phyloP scores from a whole-genome alignment of 768 basidiomycete species.

The Xanthoconium purpureum region DNA sequence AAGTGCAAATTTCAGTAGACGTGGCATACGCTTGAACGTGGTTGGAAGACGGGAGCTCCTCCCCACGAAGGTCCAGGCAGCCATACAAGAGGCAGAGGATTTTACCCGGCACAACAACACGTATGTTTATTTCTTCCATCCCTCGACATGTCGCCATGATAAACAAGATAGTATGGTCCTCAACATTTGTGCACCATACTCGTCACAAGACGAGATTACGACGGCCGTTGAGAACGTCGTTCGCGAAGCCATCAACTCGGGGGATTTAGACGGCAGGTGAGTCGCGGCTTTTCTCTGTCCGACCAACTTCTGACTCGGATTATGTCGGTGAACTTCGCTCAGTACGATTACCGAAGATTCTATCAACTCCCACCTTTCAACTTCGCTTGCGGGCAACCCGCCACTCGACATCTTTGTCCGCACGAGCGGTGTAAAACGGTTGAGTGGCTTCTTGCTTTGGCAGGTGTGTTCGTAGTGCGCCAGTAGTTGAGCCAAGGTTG shows the following conservation, averaged over 20 bases:
- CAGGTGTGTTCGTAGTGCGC: too few relatives aligned
- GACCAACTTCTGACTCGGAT: too few relatives aligned
- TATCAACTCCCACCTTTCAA: constrained; percentile 66
- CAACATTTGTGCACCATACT: constrained; percentile 85
- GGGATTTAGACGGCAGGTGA: constrained; percentile 27
- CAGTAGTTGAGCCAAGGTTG: constrained; percentile 65
- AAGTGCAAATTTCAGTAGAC: constrained; percentile 74
- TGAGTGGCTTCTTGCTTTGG: constrained; percentile 24
- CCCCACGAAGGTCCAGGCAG: constrained; percentile 68
- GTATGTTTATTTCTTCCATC: constrained; percentile 37
- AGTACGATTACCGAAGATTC: constrained; percentile 49
- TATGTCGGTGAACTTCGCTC: too few relatives aligned
- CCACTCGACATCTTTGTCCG: constrained; percentile 88
- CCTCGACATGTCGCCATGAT: not conserved
- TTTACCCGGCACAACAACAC: constrained; percentile 72
- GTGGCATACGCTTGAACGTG: constrained; percentile 83
- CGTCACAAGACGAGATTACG: constrained; percentile 88
- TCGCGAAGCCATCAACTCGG: constrained; percentile 31
- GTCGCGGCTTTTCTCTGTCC: too few relatives aligned
- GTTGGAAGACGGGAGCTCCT: constrained; percentile 72
- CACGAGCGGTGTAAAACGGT: constrained; percentile 26
- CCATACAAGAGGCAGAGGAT: constrained; percentile 65
- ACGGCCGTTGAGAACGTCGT: constrained; percentile 54
- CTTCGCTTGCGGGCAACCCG: constrained; percentile 61
- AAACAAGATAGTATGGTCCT: constrained; percentile 63